Evolutionary conservation across 1,139 yeast species (phyloP), one percentile per base, ranked within the genome.

Genomic region (Suhomyces atakaporum): DNA sequence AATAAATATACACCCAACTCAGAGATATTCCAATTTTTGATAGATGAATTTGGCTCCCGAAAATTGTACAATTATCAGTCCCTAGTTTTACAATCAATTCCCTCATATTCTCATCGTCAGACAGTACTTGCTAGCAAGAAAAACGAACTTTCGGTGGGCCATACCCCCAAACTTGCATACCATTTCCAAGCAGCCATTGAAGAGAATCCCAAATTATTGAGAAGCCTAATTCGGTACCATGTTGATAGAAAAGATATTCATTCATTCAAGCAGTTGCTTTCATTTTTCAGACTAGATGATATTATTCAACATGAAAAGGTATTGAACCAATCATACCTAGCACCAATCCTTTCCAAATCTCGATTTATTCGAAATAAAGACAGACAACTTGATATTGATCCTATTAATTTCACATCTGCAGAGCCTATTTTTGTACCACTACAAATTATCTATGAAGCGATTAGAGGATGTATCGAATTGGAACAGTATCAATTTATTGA

Each of bases 401-500:
- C 46, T 8, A 40, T 55, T 2, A 43, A 42, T 4, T 53, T 47
- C 24, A 40, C 37, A 2, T 34, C 46, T 1, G 35, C 40, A 12
- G 33, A 33, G 3, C 56, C 62, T 0, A 28, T 60, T 5, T 37
- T 50, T 6, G 27, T 38, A 6, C 31, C 38, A 4, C 36, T 45
- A 4, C 42, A 46, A 1, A 44, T 56, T 1, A 43, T 69, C 7
- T 58, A 63, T 29, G 38, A 40, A 7, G 60, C 67, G 1, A 64
- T 71, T 32, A 46, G 47, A 7, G 60, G 59, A 2, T 66, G 73
- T 35, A 53, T 64, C 7, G 49, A 56, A 7, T 44, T 65, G 19
- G 44, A 53, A 12, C 50, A 59, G 36, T 60, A 42, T 39, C 58
- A 58, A 21, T 60, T 56, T 31, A 53, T 70, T 20, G 75, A 69